A percentile compares a stretch with the other conserved stretches of the same genome.
Conservation (phyloP, 495 filamentous ascomycete species). For the Ramalina peruviana region DNA sequence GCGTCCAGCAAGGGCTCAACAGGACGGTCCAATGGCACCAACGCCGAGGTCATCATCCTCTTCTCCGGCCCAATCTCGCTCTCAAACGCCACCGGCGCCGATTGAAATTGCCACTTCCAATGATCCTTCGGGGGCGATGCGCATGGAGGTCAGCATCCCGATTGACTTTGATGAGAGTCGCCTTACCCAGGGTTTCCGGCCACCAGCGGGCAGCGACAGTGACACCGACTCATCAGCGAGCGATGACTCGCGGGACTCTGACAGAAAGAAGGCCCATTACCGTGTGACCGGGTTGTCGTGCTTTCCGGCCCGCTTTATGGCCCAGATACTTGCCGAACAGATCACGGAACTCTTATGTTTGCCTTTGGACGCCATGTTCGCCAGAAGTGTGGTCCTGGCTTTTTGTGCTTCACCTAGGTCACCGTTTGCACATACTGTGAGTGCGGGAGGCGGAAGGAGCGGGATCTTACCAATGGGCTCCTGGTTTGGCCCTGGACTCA, state of each 20-base stretch:
- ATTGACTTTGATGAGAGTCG: not conserved
- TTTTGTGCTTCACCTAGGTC: slow-evolving; percentile 22
- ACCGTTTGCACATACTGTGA: slow-evolving; percentile 4
- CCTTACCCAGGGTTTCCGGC: not conserved
- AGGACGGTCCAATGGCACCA: too few relatives aligned
- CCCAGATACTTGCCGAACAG: slow-evolving; percentile 30
- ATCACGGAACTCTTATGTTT: slow-evolving; percentile 30
- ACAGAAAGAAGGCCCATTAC: slow-evolving; percentile 16
- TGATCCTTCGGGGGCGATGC: slow-evolving; percentile 26
- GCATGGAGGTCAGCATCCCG: slow-evolving; percentile 24
- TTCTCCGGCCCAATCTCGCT: not conserved
- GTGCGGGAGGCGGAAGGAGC: slow-evolving; percentile 7
- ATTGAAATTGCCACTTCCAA: slow-evolving; percentile 9
- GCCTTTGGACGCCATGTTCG: slow-evolving; percentile 34
- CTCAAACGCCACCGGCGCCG: slow-evolving; percentile 17
- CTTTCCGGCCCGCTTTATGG: slow-evolving; percentile 30
- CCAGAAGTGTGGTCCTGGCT: slow-evolving; percentile 31
- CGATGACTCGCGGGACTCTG: not conserved
- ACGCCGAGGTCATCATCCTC: not conserved
- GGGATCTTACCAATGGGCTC: slow-evolving; percentile 24
- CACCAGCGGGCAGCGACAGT: not conserved
- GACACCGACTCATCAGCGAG: not conserved
- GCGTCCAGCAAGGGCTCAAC: too few relatives aligned
- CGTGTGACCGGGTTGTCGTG: slow-evolving; percentile 39
- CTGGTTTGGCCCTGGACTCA: slow-evolving; percentile 26